Conservation (phyloP, 2,329 filamentous ascomycete genomes). For the Sporothrix protearum region DNA sequence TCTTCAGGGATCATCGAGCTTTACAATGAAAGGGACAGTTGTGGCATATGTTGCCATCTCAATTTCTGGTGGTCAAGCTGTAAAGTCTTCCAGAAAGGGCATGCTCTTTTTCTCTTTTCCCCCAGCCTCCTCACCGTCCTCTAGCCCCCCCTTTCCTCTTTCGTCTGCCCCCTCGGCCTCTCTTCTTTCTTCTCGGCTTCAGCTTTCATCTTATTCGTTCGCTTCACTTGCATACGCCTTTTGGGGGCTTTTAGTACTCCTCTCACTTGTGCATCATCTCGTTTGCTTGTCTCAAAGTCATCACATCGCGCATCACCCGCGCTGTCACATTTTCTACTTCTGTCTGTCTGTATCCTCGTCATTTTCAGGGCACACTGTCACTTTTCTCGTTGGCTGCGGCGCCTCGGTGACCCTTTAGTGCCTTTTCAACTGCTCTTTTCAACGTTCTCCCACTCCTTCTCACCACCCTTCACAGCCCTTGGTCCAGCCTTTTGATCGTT, state of each 20-base stretch:
- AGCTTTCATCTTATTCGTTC: background rate
- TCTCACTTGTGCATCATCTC: background rate
- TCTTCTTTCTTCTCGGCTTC: background rate
- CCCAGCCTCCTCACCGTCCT: background rate
- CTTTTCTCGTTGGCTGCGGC: background rate
- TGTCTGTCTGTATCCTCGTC: background rate
- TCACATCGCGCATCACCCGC: background rate
- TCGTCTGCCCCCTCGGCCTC: background rate
- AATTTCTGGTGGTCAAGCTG: background rate
- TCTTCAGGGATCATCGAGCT: background rate
- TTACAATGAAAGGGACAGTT: background rate
- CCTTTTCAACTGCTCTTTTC: background rate
- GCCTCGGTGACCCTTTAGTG: background rate
- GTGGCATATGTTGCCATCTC: background rate
- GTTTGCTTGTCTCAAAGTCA: background rate
- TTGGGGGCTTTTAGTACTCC: background rate
- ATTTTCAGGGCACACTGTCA: background rate
- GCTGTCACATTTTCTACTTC: background rate
- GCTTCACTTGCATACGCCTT: background rate
- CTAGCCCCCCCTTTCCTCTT: background rate
- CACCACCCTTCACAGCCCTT: background rate
- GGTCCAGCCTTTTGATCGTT: background rate
- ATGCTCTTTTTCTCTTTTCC: slow-evolving; percentile 2
- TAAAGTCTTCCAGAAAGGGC: background rate
- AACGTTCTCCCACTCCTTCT: background rate